Base-by-base conservation (phyloP, 2,329 filamentous ascomycete genomes). In the Pleurostoma richardsiae region DNA sequence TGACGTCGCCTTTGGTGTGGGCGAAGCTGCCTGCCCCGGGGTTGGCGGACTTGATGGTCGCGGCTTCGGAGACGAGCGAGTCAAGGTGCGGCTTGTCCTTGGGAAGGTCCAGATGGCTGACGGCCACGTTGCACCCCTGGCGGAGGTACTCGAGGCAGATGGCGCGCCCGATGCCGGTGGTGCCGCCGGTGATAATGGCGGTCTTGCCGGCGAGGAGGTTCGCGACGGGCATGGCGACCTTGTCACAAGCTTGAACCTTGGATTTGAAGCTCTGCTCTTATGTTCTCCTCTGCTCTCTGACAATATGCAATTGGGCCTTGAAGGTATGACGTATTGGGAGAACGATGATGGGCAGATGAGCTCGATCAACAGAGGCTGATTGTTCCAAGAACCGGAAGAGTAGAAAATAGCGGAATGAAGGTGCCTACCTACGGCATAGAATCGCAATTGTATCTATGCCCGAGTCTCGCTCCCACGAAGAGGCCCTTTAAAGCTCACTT, bases 151-250 rank as follows among this genome's bases (percentile, higher is more conserved):
- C 85, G 43, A 95, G 77, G 39, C 86, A 83, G 52, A 95, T 95
- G 55, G 90, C 90, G 54, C 88, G 80, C 44, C 90, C 90, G 57
- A 95, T 95, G 46, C 90, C 90, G 1, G 89, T 95, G 4, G 86
- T 85, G 48, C 88, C 90, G 53, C 90, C 90, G 0, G 90, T 95
- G 59, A 96, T 90, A 62, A 90, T 86, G 66, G 88, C 88, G 10
- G 84, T 85, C 67, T 95, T 95, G 64, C 80, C 82, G 46, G 70
- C 62, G 48, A 95, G 81, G 55, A 94, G 76, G 54, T 72, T 72
- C 19, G 67, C 59, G 40, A 61, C 54, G 4, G 71, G 61, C 73
- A 77, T 77, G n/a, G 33, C 8, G 4, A 10, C 8, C n/a, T 36
- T 36, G 8, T 36, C 33, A n/a, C 33, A 19, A 19, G 19, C 19